A percentile compares a stretch with the other conserved stretches of the same genome.
These are phyloP conservation scores for Raddia guianensis DNA, from an alignment of 176 grass and related monocot species.

Conservation along the genomic window DNA sequence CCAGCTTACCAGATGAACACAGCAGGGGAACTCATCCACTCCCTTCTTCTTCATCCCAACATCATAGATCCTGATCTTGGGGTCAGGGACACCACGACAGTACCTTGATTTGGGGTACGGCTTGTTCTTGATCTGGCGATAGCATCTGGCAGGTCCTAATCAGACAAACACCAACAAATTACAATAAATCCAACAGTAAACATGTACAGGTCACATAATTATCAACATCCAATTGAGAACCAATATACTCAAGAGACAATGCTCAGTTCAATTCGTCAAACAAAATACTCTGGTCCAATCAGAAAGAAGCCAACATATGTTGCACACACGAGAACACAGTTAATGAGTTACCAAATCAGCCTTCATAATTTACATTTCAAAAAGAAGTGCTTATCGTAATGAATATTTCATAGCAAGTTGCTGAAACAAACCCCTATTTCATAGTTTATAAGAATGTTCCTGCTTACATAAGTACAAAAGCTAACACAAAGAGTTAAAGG, in stretches of 20 bases:
- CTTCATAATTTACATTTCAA: not conserved
- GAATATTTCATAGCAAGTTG: not conserved
- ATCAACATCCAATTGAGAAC: not conserved
- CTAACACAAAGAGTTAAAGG: not conserved
- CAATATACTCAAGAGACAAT: not conserved
- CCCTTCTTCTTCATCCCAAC: slow-evolving; percentile 52
- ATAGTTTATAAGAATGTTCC: not conserved
- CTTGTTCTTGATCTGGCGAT: slow-evolving; percentile 53
- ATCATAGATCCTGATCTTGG: slow-evolving; percentile 52
- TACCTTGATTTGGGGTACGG: slow-evolving; percentile 53
- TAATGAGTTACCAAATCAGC: not conserved
- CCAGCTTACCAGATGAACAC: slow-evolving; percentile 39
- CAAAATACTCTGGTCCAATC: not conserved
- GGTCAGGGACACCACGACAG: slow-evolving; percentile 50
- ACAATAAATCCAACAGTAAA: not conserved
- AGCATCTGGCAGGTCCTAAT: slow-evolving; percentile 46
- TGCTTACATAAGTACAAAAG: not conserved
- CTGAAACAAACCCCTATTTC: not conserved
- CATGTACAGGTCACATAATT: not conserved
- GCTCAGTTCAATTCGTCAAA: not conserved
- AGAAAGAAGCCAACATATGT: not conserved
- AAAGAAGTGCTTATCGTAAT: not conserved
- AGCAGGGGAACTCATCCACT: slow-evolving; percentile 52
- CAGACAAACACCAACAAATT: not conserved
- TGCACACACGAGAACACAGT: not conserved